These are phyloP conservation scores for Neurospora discreta DNA, from an alignment of 495 filamentous ascomycete genomes.

Conservation along the genomic window DNA sequence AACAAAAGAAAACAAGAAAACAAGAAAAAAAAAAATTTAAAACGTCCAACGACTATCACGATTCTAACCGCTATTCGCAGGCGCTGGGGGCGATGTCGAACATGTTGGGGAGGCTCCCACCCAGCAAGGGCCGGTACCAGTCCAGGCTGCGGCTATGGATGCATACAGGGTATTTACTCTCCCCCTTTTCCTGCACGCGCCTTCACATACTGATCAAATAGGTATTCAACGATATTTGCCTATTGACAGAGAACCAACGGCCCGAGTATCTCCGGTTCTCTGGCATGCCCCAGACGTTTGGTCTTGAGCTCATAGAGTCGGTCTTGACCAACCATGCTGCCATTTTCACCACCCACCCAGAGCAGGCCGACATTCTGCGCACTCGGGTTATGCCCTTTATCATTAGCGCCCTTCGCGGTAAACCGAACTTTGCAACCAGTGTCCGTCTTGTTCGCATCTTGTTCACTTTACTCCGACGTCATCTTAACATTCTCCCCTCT, in stretches of 20 bases:
- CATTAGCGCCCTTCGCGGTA: conserved; percentile 66
- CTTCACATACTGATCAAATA: conserved; percentile 21
- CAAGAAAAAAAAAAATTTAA: no score
- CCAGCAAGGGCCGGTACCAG: conserved; percentile 48
- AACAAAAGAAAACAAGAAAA: neutral
- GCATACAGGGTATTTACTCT: conserved; percentile 52
- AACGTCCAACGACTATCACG: neutral
- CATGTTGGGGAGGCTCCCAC: conserved; percentile 50
- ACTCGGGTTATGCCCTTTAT: conserved; percentile 73
- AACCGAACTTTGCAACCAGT: conserved; percentile 69
- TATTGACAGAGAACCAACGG: conserved; percentile 72
- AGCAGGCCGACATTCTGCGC: conserved; percentile 71
- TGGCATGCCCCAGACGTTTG: conserved; percentile 66
- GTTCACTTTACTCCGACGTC: conserved; percentile 62
- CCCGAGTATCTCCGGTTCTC: conserved; percentile 69
- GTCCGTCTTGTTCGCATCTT: conserved; percentile 74
- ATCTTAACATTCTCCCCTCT: conserved; percentile 58
- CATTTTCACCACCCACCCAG: conserved; percentile 66
- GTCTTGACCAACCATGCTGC: conserved; percentile 72
- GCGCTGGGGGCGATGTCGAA: conserved; percentile 37
- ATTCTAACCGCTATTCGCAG: conserved; percentile 13
- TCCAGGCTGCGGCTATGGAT: conserved; percentile 73
- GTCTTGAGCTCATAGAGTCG: conserved; percentile 84
- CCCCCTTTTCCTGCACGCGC: neutral
- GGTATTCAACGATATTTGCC: conserved; percentile 83